Evolutionary conservation across 768 basidiomycete genomes (phyloP).

Genomic region (Lentinula detonsa): DNA sequence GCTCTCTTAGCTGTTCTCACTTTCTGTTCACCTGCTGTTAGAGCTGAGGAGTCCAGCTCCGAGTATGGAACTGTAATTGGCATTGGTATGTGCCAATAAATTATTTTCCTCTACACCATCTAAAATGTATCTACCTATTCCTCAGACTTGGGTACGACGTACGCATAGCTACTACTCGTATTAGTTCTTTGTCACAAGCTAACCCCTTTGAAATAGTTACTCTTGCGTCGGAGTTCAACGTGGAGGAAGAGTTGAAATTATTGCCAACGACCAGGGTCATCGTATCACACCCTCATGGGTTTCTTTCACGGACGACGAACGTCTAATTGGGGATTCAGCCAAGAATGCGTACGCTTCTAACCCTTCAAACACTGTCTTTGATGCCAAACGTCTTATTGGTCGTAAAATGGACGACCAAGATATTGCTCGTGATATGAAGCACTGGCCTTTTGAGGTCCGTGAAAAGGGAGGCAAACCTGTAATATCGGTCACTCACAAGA

Average conservation of each 20-base stretch:
- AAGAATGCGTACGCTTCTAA: conserved; percentile 95
- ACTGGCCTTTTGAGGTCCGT: conserved; percentile 86
- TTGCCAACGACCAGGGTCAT: conserved; percentile 86
- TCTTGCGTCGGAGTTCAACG: conserved; percentile 94
- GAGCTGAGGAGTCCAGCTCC: conserved; percentile 60
- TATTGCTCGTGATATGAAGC: conserved; percentile 77
- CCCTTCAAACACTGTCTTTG: conserved; percentile 91
- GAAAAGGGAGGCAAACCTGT: conserved; percentile 77
- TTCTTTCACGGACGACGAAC: conserved; percentile 72
- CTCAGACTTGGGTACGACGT: conserved; percentile 89
- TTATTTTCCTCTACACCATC: neutral
- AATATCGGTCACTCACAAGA: conserved; percentile 74
- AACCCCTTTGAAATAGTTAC: conserved; percentile 44
- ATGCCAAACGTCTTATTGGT: conserved; percentile 94
- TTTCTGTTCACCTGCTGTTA: conserved; percentile 57
- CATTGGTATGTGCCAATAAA: conserved; percentile 55
- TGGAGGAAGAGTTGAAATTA: conserved; percentile 83
- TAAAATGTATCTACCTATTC: neutral
- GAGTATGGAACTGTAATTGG: conserved; percentile 93
- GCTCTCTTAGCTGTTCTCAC: conserved; percentile 67
- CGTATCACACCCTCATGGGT: conserved; percentile 91
- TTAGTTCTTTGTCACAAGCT: neutral
- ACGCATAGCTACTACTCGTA: conserved; percentile 16
- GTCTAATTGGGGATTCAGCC: conserved; percentile 89
- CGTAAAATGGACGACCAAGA: conserved; percentile 79